Percentiles rank a stretch among this genome's conserved stretches.
Conservation (phyloP, 805 yeast genomes). For the Cephaloascus fragrans region DNA sequence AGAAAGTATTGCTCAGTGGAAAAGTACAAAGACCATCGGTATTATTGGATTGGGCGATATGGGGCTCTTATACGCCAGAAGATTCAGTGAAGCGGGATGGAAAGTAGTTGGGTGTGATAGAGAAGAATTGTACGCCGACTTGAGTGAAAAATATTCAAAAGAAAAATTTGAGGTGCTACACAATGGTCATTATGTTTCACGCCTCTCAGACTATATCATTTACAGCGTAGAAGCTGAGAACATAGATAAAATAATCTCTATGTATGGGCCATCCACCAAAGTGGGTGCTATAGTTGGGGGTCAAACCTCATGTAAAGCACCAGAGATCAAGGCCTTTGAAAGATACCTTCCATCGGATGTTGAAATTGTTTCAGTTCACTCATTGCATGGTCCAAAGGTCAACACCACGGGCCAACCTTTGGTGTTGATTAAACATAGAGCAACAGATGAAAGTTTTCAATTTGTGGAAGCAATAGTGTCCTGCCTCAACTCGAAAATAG, state of each 20-base stretch:
- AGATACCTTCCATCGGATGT: constrained; percentile 64
- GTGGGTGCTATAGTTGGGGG: constrained; percentile 93
- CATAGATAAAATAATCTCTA: constrained; percentile 58
- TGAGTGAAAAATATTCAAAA: constrained; percentile 27
- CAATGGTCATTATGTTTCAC: constrained; percentile 79
- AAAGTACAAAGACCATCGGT: constrained; percentile 54
- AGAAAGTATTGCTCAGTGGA: constrained; percentile 18
- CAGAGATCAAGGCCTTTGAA: constrained; percentile 85
- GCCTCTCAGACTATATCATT: constrained; percentile 72
- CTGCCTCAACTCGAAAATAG: constrained; percentile 71
- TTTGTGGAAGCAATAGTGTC: constrained; percentile 57
- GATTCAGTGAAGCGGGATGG: constrained; percentile 81
- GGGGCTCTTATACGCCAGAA: constrained; percentile 82
- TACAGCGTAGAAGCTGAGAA: constrained; percentile 92
- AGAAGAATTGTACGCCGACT: constrained; percentile 47
- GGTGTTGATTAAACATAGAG: constrained; percentile 73
- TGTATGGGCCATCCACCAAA: constrained; percentile 84
- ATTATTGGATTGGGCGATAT: constrained; percentile 95
- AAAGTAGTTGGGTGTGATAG: constrained; percentile 80
- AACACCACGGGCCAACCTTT: constrained; percentile 87
- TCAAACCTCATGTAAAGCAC: constrained; percentile 90
- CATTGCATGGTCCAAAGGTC: constrained; percentile 91
- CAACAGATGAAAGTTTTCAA: constrained; percentile 39
- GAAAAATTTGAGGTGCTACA: constrained; percentile 45
- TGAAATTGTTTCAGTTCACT: constrained; percentile 80